Evolutionary conservation across 805 yeast species (phyloP), one percentile per base, ranked within the genome.

Genomic region (Priceomyces carsonii): DNA sequence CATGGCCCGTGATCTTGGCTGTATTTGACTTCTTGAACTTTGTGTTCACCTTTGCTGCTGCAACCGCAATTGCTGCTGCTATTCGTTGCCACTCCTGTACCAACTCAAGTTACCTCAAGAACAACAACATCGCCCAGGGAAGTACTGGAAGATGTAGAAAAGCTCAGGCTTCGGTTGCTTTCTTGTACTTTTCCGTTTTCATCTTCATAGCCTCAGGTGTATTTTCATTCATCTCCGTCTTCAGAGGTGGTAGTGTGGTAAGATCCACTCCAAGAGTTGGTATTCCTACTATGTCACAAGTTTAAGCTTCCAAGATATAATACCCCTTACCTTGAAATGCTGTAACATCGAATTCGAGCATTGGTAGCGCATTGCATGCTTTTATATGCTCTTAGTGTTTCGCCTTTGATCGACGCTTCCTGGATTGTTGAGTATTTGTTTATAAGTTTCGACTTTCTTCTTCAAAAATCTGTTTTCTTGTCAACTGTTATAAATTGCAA

Each of bases 21-120:
- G 51, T 69, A 38, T 69, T 87, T 57, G 99, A 93, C 73, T 82
- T 88, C 70, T 72, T 93, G 66, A 89, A 89, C 77, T 67, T 80
- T 51, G 85, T 90, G 51, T 93, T 93, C 81, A 81, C 96, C 38
- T 87, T 93, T 63, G 80, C 98, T 32, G 98, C 87, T 47, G 98
- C 90, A 54, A 80, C 95, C 40, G 96, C 96, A 35, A 72, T 93
- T 58, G 98, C 98, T 35, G 95, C 87, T 42, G 95, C 81, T 54
- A 80, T 85, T 58, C 80, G 90, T 66, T 75, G 73, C 46, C 96
- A 89, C 75, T 83, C 95, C 26, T 91, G 99, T 75, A 41, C 71
- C 50, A 84, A 88, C 79, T 48, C 69, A 43, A 40, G 26, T 37
- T 89, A 86, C 74, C 42, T 89, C 48, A 71, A 79, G 50, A 32